These are phyloP conservation scores for Debaryomyces subglobosus DNA, from an alignment of 1,139 yeast genomes.

Conservation along the genomic window DNA sequence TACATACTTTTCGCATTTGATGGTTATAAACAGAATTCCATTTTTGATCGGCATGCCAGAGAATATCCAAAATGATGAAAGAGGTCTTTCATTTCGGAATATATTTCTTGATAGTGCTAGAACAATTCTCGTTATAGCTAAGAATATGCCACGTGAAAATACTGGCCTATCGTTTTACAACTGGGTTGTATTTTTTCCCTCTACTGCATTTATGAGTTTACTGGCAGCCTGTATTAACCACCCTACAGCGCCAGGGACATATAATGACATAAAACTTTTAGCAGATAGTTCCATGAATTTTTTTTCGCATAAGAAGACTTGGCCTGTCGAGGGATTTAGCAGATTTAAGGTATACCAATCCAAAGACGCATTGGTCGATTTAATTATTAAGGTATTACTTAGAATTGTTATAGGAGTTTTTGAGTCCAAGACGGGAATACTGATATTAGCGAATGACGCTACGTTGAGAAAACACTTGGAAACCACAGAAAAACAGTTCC, in stretches of 20 bases:
- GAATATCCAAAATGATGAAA: constrained; percentile 16
- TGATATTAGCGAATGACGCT: constrained; percentile 19
- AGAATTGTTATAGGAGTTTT: constrained; percentile 27
- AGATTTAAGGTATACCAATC: constrained; percentile 21
- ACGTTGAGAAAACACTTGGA: constrained; percentile 28
- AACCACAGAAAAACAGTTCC: constrained; percentile 24
- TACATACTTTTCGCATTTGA: constrained; percentile 35
- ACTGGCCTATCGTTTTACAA: constrained; percentile 30
- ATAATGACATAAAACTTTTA: constrained; percentile 34
- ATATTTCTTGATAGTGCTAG: constrained; percentile 38
- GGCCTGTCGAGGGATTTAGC: constrained; percentile 16
- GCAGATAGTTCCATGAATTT: constrained; percentile 31
- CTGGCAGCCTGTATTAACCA: constrained; percentile 36
- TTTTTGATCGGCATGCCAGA: constrained; percentile 23
- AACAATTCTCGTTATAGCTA: constrained; percentile 33
- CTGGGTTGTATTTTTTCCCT: constrained; percentile 39
- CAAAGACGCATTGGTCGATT: constrained; percentile 26
- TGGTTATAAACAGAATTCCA: constrained; percentile 41
- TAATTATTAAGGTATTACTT: constrained; percentile 28
- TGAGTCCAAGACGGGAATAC: constrained; percentile 23
- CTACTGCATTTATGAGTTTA: constrained; percentile 37
- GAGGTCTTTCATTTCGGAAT: constrained; percentile 24
- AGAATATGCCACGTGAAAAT: constrained; percentile 22
- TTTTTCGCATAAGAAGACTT: constrained; percentile 18
- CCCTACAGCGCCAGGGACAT: constrained; percentile 31